Evolutionary conservation across 805 yeast genomes (phyloP).

Genomic region (Kuraishia piskuri): DNA sequence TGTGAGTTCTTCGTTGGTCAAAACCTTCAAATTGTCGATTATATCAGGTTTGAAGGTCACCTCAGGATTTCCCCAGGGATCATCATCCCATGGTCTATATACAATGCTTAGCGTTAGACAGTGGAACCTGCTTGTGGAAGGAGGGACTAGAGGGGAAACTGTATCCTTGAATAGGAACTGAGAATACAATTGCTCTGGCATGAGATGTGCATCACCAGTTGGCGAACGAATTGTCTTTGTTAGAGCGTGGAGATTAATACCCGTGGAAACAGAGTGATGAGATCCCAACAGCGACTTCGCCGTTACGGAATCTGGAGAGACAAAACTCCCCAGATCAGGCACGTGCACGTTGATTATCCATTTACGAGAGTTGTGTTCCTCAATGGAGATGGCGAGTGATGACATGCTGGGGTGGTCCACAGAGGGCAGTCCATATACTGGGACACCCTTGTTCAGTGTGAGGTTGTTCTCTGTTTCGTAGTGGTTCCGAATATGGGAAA

Average conservation of each 20-base stretch:
- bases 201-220: slow-evolving; percentile 9
- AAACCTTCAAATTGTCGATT: slow-evolving; percentile 3
- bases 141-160: background rate
- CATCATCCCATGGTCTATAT: slow-evolving; percentile 13
- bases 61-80: slow-evolving; percentile 3
- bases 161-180: slow-evolving; percentile 5
- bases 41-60: slow-evolving; percentile 8
- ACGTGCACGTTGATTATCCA: slow-evolving; percentile 2
- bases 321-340: slow-evolving; percentile 3
- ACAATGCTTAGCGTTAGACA: slow-evolving; percentile 13
- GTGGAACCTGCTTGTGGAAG: background rate
- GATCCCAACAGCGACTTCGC: background rate
- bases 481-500: background rate
- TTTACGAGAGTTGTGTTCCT: background rate
- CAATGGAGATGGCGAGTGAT: slow-evolving; percentile 2
- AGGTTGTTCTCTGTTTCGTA: background rate
- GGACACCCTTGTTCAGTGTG: background rate
- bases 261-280: background rate
- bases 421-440: background rate
- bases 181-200: slow-evolving; percentile 10
- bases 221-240: slow-evolving; percentile 7
- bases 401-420: background rate
- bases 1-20: background rate
- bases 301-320: background rate
- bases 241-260: background rate